A percentile compares a stretch with the other conserved stretches of the same genome.
phyloP scores from a whole-genome alignment of 2,329 filamentous ascomycete genomes.

The Aspergillus spinulosporus region DNA sequence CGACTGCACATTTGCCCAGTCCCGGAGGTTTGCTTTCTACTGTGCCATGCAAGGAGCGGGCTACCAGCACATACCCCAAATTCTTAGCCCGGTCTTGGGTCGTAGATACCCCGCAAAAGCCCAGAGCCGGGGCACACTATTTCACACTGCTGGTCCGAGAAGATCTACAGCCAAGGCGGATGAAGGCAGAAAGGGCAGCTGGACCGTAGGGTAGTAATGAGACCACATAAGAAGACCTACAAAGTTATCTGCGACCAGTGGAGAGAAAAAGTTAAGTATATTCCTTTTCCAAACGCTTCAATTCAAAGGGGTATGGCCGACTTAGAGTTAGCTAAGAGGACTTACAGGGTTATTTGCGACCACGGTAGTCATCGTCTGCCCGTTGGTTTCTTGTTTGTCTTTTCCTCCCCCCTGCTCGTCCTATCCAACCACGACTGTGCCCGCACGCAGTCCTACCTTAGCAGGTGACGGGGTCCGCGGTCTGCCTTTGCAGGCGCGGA shows the following conservation, averaged over 20 bases:
- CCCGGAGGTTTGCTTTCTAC: not conserved
- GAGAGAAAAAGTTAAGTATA: no score
- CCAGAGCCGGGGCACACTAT: not conserved
- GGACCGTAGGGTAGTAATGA: not conserved
- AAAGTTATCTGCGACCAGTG: no score
- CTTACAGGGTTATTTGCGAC: no score
- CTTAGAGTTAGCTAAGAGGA: no score
- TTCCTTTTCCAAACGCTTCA: no score
- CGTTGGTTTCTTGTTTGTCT: not conserved
- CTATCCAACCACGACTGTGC: not conserved
- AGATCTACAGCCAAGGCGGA: slow-evolving; percentile 15
- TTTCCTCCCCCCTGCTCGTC: not conserved
- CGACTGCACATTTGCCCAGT: no score
- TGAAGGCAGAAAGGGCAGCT: not conserved
- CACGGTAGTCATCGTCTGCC: no score
- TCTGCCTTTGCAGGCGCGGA: not conserved
- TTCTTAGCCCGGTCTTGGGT: not conserved
- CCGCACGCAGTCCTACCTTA: no score
- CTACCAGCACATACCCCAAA: no score
- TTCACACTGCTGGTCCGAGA: not conserved
- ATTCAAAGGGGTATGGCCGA: no score
- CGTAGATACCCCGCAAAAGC: slow-evolving; percentile 5
- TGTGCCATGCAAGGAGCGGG: not conserved
- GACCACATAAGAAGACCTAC: no score
- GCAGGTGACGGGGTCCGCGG: no score